Evolutionary conservation across 2,329 filamentous ascomycete genomes (phyloP).

Genomic region (Beauveria asiatica): DNA sequence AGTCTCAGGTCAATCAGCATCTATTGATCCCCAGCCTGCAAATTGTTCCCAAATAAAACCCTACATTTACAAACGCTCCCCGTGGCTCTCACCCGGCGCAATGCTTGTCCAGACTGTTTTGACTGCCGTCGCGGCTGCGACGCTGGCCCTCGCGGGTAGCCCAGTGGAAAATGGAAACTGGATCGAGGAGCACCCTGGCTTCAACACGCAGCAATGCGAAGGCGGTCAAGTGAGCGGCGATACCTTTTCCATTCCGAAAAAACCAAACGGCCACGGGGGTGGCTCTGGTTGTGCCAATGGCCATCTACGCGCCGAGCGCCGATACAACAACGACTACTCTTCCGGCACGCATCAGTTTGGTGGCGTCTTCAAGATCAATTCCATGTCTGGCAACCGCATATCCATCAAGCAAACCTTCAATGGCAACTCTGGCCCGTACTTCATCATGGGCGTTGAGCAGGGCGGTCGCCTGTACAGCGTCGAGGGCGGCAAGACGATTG

Average conservation of each 20-base stretch:
- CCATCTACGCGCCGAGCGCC: constrained; percentile 9
- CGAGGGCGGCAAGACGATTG: constrained; percentile 16
- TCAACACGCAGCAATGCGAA: constrained; percentile 4
- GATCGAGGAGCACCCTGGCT: background rate
- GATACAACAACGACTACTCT: constrained; percentile 9
- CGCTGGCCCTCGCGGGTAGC: background rate
- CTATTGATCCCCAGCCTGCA: too few relatives aligned
- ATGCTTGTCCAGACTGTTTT: constrained; percentile 6
- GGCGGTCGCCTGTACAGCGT: constrained; percentile 17
- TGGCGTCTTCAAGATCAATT: constrained; percentile 18
- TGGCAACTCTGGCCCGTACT: constrained; percentile 15
- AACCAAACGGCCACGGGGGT: background rate
- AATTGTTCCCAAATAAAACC: background rate
- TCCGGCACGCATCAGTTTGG: constrained; percentile 15
- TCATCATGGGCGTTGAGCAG: constrained; percentile 16
- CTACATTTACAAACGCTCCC: background rate
- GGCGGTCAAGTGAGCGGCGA: constrained; percentile 5
- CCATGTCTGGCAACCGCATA: constrained; percentile 16
- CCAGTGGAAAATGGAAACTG: constrained; percentile 8
- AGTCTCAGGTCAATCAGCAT: background rate
- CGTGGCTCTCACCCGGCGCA: background rate
- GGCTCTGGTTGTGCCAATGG: constrained; percentile 9
- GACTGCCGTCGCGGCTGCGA: background rate
- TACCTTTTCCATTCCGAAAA: constrained; percentile 2
- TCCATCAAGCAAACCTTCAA: constrained; percentile 20